Evolutionary conservation across 2,329 filamentous ascomycete genomes (phyloP).

Genomic region (Fusarium sp.): DNA sequence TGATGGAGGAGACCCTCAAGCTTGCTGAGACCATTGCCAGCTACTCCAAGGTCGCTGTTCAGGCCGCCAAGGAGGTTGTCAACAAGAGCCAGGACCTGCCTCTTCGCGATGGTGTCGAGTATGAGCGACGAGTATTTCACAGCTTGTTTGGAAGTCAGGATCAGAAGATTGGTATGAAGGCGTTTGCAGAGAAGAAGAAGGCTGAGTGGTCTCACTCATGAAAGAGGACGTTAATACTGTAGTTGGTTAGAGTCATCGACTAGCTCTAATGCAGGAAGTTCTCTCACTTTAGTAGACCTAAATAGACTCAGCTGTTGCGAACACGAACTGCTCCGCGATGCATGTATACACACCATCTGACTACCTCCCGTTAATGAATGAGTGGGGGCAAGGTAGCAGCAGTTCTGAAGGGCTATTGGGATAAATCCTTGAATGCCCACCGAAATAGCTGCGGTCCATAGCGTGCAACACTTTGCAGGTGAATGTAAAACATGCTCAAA

Average conservation of each 20-base stretch:
- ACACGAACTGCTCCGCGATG: neutral
- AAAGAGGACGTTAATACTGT: conserved; percentile 17
- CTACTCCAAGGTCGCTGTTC: conserved; percentile 85
- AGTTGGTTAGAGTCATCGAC: neutral
- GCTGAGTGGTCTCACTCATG: conserved; percentile 87
- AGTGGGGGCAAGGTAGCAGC: conserved; percentile 14
- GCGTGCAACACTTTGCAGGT: no score
- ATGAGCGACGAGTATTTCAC: conserved; percentile 93
- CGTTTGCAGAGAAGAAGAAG: conserved; percentile 95
- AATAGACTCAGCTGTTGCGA: conserved; percentile 1
- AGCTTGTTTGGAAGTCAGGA: conserved; percentile 91
- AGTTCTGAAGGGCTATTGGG: conserved; percentile 5
- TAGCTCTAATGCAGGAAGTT: conserved; percentile 3
- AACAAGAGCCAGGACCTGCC: conserved; percentile 97
- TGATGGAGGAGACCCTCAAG: conserved; percentile 81
- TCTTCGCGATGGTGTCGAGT: conserved; percentile 91
- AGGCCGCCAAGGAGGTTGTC: conserved; percentile 96
- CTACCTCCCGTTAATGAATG: neutral
- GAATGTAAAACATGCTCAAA: neutral
- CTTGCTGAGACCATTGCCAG: conserved; percentile 90
- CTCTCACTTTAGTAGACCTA: neutral
- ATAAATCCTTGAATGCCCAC: conserved; percentile 2
- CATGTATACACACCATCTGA: conserved; percentile 6
- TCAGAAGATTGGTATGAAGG: conserved; percentile 96
- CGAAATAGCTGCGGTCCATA: neutral